Evolutionary conservation across 106 monocot species (phyloP), one percentile per base, ranked within the genome.

Genomic region (Ottelia alismoides): DNA sequence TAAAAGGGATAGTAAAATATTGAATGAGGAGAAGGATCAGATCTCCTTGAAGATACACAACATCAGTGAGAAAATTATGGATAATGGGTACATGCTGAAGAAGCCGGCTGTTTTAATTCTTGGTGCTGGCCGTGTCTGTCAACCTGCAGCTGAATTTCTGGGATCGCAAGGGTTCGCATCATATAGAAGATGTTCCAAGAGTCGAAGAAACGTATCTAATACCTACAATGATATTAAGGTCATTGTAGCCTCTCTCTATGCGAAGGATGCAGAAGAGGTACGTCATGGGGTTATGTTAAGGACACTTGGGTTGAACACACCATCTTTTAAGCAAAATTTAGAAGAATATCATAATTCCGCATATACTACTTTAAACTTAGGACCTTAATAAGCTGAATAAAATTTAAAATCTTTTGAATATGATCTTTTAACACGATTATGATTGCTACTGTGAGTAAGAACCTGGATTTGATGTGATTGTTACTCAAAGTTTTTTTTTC

Each of bases 251-350:
- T 98, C 96, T 58, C 82, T 98, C 47, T 85, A 79, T 63, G 58
- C 70, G 31, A 78, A 85, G 56, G 96, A 98, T 66, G 89, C 96
- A 43, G 89, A 85, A 61, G 85, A 98, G 88, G 94, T 94, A 64
- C 56, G 29, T 46, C 16, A 61, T 47, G 48, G 19, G 4, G 61
- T n/a, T 3, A 23, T 25, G 5, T 31, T 21, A 9, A 6, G n/a
- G n/a, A n/a, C n/a, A n/a, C 28, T 25, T 17, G 21, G 22, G 20
- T 14, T 12, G 3, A 28, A 18, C n/a, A 14, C 14, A 2, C 20
- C 14, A 47, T 12, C 11, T n/a, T 68, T 59, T 28, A 54, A 14
- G 20, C 25, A 28, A 30, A 28, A n/a, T 12, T 35, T 3, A 35
- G 12, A 35, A 12, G 9, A 6, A 12, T 35, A 35, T 35, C 12